Evolutionary conservation across 257 asterid genomes (phyloP).

Genomic region (Solanum sejunctum): DNA sequence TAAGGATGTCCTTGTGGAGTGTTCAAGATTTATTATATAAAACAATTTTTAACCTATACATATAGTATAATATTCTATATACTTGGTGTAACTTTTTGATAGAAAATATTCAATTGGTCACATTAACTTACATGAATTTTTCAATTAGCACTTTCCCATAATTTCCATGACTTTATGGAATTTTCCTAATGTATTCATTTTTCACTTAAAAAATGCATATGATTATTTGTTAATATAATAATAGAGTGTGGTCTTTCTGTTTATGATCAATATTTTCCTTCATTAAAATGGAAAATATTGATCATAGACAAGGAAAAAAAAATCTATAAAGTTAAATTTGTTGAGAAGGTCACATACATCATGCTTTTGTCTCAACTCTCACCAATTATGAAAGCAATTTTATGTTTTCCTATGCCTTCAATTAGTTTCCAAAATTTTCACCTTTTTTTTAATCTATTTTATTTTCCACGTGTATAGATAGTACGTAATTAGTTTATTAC

Average conservation of each 20-base stretch:
- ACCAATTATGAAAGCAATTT: background rate
- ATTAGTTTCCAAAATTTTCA: background rate
- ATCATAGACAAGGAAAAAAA: too few species aligned
- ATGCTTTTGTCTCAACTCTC: background rate
- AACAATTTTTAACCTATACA: background rate
- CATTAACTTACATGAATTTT: background rate
- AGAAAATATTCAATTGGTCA: background rate
- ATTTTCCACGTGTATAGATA: background rate
- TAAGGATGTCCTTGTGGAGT: too few species aligned
- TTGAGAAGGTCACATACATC: background rate
- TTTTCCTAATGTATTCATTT: background rate
- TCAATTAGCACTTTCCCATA: background rate
- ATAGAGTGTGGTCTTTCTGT: background rate
- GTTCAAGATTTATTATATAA: too few species aligned
- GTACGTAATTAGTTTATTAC: background rate
- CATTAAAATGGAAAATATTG: too few species aligned
- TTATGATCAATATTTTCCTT: too few species aligned
- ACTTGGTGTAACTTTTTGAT: background rate
- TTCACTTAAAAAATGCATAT: too few species aligned
- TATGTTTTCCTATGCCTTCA: background rate
- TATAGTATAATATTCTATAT: too few species aligned
- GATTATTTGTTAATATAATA: too few species aligned
- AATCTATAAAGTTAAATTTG: background rate
- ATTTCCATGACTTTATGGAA: background rate
- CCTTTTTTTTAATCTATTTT: background rate